Percentiles rank a stretch among this genome's conserved stretches.
Evolutionary conservation across 768 basidiomycete genomes (phyloP).

Genomic region (Galerina marginata): DNA sequence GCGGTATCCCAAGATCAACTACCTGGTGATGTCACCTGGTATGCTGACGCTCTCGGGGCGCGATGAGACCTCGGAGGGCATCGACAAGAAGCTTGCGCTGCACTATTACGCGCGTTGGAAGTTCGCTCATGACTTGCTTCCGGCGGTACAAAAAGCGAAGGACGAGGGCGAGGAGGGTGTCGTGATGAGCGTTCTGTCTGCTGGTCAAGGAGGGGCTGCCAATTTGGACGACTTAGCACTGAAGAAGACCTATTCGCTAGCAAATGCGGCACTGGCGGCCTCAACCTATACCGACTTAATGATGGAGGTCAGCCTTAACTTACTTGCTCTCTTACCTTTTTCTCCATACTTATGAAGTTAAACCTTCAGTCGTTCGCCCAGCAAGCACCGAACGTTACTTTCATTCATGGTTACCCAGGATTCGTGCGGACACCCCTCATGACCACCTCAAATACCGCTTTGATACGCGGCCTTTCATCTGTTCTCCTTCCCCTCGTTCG

Average conservation of each 20-base stretch:
- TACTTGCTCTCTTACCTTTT: neutral
- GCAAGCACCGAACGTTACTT: conserved; percentile 34
- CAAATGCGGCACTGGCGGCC: conserved; percentile 36
- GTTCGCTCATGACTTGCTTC: conserved; percentile 51
- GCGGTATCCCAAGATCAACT: conserved; percentile 53
- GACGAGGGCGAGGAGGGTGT: conserved; percentile 54
- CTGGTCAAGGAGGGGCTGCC: conserved; percentile 36
- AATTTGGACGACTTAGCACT: conserved; percentile 54
- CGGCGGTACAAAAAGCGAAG: conserved; percentile 46
- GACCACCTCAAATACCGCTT: conserved; percentile 28
- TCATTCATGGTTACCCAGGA: conserved; percentile 44
- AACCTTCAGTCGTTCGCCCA: conserved; percentile 34
- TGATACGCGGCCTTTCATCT: conserved; percentile 26
- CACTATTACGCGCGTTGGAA: conserved; percentile 46
- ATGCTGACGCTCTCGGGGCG: conserved; percentile 39
- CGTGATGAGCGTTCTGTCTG: conserved; percentile 49
- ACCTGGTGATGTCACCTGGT: conserved; percentile 53
- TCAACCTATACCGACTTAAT: conserved; percentile 58
- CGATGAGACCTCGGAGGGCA: conserved; percentile 29
- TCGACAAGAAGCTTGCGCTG: conserved; percentile 28
- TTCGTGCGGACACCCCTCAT: conserved; percentile 39
- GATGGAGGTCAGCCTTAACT: conserved; percentile 45
- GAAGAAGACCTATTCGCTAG: conserved; percentile 46
- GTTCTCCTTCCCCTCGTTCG: conserved; percentile 26
- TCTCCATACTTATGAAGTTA: neutral